These are phyloP conservation scores for Hyparrhenia diplandra DNA, from an alignment of 176 grass and related monocot species.

Conservation along the genomic window DNA sequence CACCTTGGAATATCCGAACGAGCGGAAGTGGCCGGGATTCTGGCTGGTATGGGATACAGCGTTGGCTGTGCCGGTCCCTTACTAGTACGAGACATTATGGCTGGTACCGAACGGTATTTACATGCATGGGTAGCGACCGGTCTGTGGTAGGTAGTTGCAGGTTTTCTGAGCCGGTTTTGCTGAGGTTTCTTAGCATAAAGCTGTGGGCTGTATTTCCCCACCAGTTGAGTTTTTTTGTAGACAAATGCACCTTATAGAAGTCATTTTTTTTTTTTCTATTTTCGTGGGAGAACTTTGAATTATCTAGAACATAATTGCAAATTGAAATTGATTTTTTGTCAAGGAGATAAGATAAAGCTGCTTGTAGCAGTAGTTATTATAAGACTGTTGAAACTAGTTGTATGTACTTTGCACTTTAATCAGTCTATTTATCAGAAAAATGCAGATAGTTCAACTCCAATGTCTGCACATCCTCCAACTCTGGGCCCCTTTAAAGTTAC, in stretches of 20 bases:
- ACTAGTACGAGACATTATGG: too few species aligned
- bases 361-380: conserved; percentile 5
- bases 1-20: too few species aligned
- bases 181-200: neutral
- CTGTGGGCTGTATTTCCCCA: neutral
- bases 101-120: too few species aligned
- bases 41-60: too few species aligned
- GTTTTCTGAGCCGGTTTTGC: neutral
- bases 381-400: neutral
- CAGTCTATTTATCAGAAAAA: conserved; percentile 56
- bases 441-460: conserved; percentile 42
- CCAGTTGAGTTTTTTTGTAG: neutral
- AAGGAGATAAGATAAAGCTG: conserved; percentile 6
- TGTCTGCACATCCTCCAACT: conserved; percentile 39
- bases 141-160: neutral
- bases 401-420: conserved; percentile 6
- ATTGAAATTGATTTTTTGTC: neutral
- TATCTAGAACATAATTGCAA: conserved; percentile 1
- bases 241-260: neutral
- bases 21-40: too few species aligned
- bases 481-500: conserved; percentile 69
- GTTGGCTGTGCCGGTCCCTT: too few species aligned
- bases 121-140: too few species aligned
- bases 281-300: neutral
- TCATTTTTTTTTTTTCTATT: neutral